phyloP scores from a whole-genome alignment of 1,284 basidiomycete species.

The Papiliotrema fonsecae region DNA sequence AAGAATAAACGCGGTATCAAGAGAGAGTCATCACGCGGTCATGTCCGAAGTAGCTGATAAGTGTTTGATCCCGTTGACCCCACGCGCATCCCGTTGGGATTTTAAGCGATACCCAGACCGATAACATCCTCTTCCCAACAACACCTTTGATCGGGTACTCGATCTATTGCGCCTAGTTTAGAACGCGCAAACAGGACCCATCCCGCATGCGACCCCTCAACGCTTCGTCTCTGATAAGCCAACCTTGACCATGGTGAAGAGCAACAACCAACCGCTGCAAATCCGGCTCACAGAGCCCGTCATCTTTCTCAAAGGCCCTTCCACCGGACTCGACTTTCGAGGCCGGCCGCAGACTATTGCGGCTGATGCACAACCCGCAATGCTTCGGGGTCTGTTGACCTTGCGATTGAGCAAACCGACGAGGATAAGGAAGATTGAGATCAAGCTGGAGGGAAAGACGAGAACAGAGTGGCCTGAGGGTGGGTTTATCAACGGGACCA shows the following conservation, averaged over 20 bases:
- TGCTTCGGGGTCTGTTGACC: slow-evolving; percentile 82
- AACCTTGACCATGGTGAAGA: slow-evolving; percentile 70
- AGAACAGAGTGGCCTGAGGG: slow-evolving; percentile 79
- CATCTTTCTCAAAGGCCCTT: slow-evolving; percentile 63
- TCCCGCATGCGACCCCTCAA: no score
- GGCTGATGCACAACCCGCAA: slow-evolving; percentile 61
- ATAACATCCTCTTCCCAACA: slow-evolving; percentile 33
- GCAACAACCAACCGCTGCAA: slow-evolving; percentile 63
- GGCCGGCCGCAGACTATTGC: slow-evolving; percentile 49
- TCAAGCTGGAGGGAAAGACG: slow-evolving; percentile 68
- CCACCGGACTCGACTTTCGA: slow-evolving; percentile 49
- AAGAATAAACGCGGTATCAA: no score
- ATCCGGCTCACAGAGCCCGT: slow-evolving; percentile 77
- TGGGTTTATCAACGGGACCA: slow-evolving; percentile 42
- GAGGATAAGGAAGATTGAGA: slow-evolving; percentile 76
- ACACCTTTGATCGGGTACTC: slow-evolving; percentile 53
- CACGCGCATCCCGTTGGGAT: background rate
- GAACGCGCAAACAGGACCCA: no score
- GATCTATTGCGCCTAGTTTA: background rate
- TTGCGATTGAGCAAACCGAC: slow-evolving; percentile 76
- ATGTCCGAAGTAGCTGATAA: background rate
- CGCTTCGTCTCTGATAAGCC: no score
- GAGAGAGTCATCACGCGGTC: background rate
- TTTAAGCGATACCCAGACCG: background rate
- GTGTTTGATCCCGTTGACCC: background rate